Evolutionary conservation across 129 eudicot genomes (phyloP).

Genomic region (Cynara cardunculus): DNA sequence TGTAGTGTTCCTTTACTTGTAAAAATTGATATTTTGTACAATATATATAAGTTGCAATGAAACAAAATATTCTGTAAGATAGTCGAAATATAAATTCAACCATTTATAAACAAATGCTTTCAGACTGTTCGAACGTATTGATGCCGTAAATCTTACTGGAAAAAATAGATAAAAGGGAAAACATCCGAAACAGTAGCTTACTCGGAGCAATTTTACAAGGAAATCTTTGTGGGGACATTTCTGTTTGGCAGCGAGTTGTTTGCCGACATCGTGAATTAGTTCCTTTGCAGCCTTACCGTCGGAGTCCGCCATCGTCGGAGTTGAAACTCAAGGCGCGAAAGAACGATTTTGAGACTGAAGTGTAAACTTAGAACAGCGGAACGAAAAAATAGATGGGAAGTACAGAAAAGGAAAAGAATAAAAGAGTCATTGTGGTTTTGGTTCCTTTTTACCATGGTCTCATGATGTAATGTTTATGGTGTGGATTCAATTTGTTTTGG

Average conservation of each 20-base stretch:
- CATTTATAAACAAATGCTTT: background rate
- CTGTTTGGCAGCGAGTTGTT: conserved; percentile 51
- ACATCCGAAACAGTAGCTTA: conserved; percentile 6
- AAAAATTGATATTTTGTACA: background rate
- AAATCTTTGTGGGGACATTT: conserved; percentile 67
- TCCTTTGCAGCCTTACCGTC: conserved; percentile 41
- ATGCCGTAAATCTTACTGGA: background rate
- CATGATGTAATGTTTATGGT: too few species aligned
- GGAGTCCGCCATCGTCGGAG: conserved; percentile 36
- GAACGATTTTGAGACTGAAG: background rate
- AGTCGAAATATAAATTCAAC: background rate
- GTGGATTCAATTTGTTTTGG: too few species aligned
- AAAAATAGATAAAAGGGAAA: background rate
- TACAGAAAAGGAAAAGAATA: too few species aligned
- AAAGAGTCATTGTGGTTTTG: too few species aligned
- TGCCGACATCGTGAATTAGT: conserved; percentile 53
- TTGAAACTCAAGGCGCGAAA: background rate
- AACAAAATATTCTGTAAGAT: background rate
- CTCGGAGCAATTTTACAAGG: conserved; percentile 65
- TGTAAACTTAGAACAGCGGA: too few species aligned
- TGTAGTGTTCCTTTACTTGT: background rate
- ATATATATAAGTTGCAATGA: background rate
- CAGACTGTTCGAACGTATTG: background rate
- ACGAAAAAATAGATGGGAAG: too few species aligned
- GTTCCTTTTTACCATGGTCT: too few species aligned